Conservation (phyloP, 331 rosid genomes). For the Pyrus hybrid region DNA sequence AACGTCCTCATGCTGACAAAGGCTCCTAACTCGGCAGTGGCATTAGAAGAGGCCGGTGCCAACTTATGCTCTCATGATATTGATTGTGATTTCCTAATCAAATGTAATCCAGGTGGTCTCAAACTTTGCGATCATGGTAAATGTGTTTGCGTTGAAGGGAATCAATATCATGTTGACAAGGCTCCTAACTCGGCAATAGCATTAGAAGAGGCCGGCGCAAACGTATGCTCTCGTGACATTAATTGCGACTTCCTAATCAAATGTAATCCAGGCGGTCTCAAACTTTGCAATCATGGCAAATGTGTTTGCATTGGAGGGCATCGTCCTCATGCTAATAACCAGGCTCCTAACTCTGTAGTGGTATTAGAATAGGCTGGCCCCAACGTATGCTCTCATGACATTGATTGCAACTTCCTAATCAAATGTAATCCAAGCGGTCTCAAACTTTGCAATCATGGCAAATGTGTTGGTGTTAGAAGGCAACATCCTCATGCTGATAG, state of each 20-base stretch:
- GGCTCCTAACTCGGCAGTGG: neutral
- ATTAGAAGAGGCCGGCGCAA: too few relatives aligned
- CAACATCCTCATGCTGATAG: too few relatives aligned
- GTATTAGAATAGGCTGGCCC: neutral
- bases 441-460: neutral
- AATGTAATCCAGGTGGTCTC: neutral
- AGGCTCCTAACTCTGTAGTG: neutral
- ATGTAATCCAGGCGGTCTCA: too few relatives aligned
- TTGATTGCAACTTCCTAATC: neutral
- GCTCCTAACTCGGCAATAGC: too few relatives aligned
- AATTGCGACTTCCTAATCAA: too few relatives aligned
- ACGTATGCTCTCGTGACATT: too few relatives aligned
- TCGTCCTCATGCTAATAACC: too few relatives aligned
- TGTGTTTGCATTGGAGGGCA: too few relatives aligned
- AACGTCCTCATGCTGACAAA: neutral
- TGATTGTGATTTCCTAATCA: neutral
- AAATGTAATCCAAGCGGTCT: neutral
- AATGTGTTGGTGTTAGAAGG: neutral
- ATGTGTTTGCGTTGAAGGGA: too few relatives aligned
- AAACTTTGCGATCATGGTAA: too few relatives aligned
- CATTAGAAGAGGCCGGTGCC: neutral
- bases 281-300: too few relatives aligned
- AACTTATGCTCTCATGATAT: neutral
- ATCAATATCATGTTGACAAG: rapidly evolving
- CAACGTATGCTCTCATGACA: neutral